Conservation (phyloP, 495 filamentous ascomycete genomes). For the Podospora pseudopauciseta region DNA sequence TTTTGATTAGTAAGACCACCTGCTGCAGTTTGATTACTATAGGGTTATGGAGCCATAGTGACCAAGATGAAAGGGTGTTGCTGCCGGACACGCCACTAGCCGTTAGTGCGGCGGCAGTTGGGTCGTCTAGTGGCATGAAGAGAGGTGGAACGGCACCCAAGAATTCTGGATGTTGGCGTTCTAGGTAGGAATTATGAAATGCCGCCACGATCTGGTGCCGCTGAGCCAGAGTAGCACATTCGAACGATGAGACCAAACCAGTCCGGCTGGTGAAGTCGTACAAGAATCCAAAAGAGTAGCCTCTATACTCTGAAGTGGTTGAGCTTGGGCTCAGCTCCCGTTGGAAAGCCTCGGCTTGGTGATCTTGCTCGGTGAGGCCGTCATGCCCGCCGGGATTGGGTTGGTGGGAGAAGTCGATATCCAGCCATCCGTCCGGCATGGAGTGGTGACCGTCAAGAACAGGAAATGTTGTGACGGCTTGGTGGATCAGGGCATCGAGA, state of each 20-base stretch:
- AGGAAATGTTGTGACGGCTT: constrained; percentile 23
- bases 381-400: not conserved
- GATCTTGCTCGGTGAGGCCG: not conserved
- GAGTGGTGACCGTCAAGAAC: constrained; percentile 12
- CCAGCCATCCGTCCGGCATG: constrained; percentile 21
- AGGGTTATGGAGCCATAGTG: constrained; percentile 26
- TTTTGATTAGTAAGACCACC: constrained; percentile 28
- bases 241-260: constrained; percentile 31
- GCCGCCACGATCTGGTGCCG: constrained; percentile 25
- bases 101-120: not conserved
- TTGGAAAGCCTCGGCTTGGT: constrained; percentile 1
- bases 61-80: constrained; percentile 13
- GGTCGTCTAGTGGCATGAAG: not conserved
- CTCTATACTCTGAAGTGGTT: constrained; percentile 14
- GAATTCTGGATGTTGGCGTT: constrained; percentile 15
- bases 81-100: not conserved
- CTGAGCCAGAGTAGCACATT: constrained; percentile 29
- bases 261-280: constrained; percentile 33
- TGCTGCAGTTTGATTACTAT: constrained; percentile 27
- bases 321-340: constrained; percentile 4
- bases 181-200: constrained; percentile 22
- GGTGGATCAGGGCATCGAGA: constrained; percentile 23
- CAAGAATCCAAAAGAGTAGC: constrained; percentile 28
- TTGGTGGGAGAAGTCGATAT: constrained; percentile 13
- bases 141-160: constrained; percentile 4